Evolutionary conservation across 2,329 filamentous ascomycete species (phyloP).

Genomic region (Alternaria rosae): DNA sequence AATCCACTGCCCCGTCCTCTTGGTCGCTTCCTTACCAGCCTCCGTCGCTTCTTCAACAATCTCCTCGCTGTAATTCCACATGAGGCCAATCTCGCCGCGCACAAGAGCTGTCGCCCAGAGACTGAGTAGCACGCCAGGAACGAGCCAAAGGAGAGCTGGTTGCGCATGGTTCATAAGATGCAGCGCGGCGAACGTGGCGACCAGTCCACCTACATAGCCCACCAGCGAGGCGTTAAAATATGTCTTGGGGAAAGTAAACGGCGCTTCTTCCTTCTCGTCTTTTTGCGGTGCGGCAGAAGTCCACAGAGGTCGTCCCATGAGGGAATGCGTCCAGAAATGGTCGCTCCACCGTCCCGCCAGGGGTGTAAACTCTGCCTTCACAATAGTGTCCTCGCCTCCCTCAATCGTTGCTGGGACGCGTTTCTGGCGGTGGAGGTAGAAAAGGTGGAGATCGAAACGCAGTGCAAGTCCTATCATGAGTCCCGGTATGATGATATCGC

Average conservation of each 20-base stretch:
- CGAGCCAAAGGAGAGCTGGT: slow-evolving; percentile 89
- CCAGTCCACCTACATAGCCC: slow-evolving; percentile 81
- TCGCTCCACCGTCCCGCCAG: slow-evolving; percentile 82
- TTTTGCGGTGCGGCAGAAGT: neutral
- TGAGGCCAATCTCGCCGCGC: slow-evolving; percentile 73
- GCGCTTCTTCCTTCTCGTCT: slow-evolving; percentile 29
- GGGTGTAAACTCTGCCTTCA: slow-evolving; percentile 53
- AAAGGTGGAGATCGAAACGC: slow-evolving; percentile 87
- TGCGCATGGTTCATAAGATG: slow-evolving; percentile 82
- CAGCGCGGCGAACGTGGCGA: slow-evolving; percentile 78
- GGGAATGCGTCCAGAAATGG: slow-evolving; percentile 73
- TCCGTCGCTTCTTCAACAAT: slow-evolving; percentile 48
- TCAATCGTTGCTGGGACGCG: slow-evolving; percentile 19
- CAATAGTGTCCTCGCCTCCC: slow-evolving; percentile 22
- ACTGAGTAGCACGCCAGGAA: slow-evolving; percentile 79
- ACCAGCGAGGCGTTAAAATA: slow-evolving; percentile 82
- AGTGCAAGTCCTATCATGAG: slow-evolving; percentile 88
- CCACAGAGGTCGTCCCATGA: slow-evolving; percentile 40
- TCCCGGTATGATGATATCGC: slow-evolving; percentile 92
- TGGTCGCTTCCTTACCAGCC: neutral
- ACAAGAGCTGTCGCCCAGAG: slow-evolving; percentile 76
- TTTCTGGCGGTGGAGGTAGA: slow-evolving; percentile 74
- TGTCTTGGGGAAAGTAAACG: slow-evolving; percentile 73
- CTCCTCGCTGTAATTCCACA: slow-evolving; percentile 84
- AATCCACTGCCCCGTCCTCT: slow-evolving; percentile 11